Evolutionary conservation across 2,329 filamentous ascomycete species (phyloP), one percentile per base, ranked within the genome.

Genomic region (Escovopsis weberi): DNA sequence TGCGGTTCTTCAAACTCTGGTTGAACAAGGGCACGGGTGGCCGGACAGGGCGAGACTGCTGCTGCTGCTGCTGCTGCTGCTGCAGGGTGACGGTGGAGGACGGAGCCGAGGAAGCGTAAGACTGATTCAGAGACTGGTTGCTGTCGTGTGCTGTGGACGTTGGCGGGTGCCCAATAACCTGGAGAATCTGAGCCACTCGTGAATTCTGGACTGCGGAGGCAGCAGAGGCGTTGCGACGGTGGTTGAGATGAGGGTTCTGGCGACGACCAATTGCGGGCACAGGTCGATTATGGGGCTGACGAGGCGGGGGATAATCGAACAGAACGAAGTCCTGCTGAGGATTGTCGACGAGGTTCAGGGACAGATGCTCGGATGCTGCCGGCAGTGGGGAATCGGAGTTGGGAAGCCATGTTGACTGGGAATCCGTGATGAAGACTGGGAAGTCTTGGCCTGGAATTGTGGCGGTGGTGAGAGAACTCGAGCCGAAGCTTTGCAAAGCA

Each of bases 361-460:
- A 65, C 28, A 32, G 65, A 53, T 68, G 74, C 67, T 70, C 70
- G 67, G 74, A 61, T 66, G 65, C 54, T 68, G 74, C 76, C 76
- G 74, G 74, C 73, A 69, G 72, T 71, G 67, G 74, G 62, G 68
- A 56, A 58, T 70, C 68, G 69, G 68, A 76, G 69, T 78, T 78
- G 73, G 80, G 75, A 78, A 73, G 81, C 83, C 83, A 88, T 88
- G 73, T 56, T 86, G 78, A 76, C 67, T 72, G 71, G 63, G 78
- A 75, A 84, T 82, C 82, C 82, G 82, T 87, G 74, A 73, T 86
- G 80, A 81, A 80, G 79, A 83, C 78, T 75, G 70, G 58, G 54
- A 72, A 75, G 75, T 80, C 79, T 76, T 70, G 74, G 59, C 64
- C 61, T 67, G 69, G 61, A 74, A 77, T 78, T 67, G 67, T 77